Conservation (phyloP, 1,139 yeast species). For the Arxiozyma heterogenica region DNA sequence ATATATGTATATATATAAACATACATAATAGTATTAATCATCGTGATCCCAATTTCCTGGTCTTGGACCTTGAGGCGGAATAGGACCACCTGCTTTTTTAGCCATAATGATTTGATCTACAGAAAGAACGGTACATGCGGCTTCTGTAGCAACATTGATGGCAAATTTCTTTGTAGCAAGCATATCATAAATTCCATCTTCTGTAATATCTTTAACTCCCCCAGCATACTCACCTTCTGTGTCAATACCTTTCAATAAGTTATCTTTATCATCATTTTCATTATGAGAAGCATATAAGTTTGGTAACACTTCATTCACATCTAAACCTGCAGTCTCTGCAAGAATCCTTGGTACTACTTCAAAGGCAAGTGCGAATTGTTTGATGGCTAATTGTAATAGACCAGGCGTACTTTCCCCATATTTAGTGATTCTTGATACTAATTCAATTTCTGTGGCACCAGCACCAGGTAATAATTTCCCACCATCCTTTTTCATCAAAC, state of each 20-base stretch:
- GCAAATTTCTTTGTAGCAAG: slow-evolving; percentile 78
- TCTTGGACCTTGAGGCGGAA: slow-evolving; percentile 63
- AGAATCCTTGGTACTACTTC: slow-evolving; percentile 88
- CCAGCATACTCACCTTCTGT: slow-evolving; percentile 56
- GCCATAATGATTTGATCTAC: slow-evolving; percentile 78
- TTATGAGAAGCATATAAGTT: slow-evolving; percentile 82
- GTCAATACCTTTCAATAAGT: slow-evolving; percentile 56
- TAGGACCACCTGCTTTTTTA: slow-evolving; percentile 94
- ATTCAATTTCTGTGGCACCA: slow-evolving; percentile 90
- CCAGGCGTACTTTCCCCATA: slow-evolving; percentile 95
- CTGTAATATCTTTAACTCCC: slow-evolving; percentile 64
- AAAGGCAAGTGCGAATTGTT: slow-evolving; percentile 88
- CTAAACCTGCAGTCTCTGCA: slow-evolving; percentile 92
- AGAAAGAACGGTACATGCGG: slow-evolving; percentile 81
- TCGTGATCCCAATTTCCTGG: slow-evolving; percentile 98
- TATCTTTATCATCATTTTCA: slow-evolving; percentile 13
- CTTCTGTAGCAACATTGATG: slow-evolving; percentile 88
- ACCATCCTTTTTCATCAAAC: slow-evolving; percentile 64
- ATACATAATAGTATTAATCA: slow-evolving; percentile 38
- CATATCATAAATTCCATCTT: slow-evolving; percentile 68
- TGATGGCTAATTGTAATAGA: slow-evolving; percentile 82
- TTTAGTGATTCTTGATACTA: slow-evolving; percentile 67
- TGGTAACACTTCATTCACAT: slow-evolving; percentile 79
- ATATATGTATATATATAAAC: neutral
- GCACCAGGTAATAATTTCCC: slow-evolving; percentile 84